These are phyloP conservation scores for Citrullus amarus DNA, from an alignment of 306 rosid species.

Conservation along the genomic window DNA sequence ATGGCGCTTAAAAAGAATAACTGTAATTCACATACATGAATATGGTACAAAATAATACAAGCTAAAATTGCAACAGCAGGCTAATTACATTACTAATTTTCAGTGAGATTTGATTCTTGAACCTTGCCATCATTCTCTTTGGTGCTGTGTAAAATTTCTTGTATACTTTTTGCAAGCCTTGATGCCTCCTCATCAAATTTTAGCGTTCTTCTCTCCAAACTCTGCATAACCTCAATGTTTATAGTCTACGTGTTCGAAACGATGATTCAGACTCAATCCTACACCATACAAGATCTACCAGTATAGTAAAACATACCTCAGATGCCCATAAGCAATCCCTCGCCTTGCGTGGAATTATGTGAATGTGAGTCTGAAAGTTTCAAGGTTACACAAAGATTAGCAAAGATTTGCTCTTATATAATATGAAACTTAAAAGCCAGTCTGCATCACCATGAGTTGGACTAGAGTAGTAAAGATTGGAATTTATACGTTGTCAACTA, in stretches of 20 bases:
- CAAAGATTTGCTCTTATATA: neutral
- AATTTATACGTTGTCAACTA: neutral
- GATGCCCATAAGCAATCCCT: slow-evolving; percentile 81
- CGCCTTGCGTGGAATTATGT: slow-evolving; percentile 83
- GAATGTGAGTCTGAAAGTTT: slow-evolving; percentile 79
- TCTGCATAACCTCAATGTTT: slow-evolving; percentile 23
- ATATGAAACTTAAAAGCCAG: neutral
- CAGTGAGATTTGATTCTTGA: slow-evolving; percentile 34
- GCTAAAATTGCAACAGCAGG: slow-evolving; percentile 8
- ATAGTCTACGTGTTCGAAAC: neutral
- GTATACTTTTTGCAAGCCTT: slow-evolving; percentile 48
- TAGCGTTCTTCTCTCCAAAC: slow-evolving; percentile 57
- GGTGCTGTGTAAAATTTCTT: slow-evolving; percentile 38
- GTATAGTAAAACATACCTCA: slow-evolving; percentile 42
- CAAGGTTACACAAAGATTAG: slow-evolving; percentile 16
- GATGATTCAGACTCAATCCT: neutral
- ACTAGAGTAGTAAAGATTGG: neutral
- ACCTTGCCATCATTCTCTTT: slow-evolving; percentile 22
- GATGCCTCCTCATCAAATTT: slow-evolving; percentile 51
- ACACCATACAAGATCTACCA: neutral
- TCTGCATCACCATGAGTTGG: neutral
- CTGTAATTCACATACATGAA: neutral
- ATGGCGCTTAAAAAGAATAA: neutral
- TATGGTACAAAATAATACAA: slow-evolving; percentile 8
- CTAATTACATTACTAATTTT: slow-evolving; percentile 28